phyloP scores from a whole-genome alignment of 2,329 filamentous ascomycete species.

The Aspergillus piperis region DNA sequence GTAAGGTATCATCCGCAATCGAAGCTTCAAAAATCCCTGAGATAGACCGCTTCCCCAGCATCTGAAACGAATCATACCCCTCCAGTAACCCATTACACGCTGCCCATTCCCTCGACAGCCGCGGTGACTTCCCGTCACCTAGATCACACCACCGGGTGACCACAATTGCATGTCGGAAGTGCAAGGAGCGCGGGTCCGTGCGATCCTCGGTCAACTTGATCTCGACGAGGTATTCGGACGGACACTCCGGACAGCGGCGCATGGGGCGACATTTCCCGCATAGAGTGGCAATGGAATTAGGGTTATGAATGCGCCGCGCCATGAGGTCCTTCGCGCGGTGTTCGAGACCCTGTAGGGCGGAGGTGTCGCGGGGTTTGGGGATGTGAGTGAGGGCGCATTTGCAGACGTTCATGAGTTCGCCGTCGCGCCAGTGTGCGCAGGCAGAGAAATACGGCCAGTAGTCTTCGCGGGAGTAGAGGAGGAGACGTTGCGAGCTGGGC shows the following conservation, averaged over 20 bases:
- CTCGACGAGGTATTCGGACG: slow-evolving; percentile 64
- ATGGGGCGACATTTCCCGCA: slow-evolving; percentile 61
- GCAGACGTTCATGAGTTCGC: slow-evolving; percentile 60
- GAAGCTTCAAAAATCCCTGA: slow-evolving; percentile 62
- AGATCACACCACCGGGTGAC: slow-evolving; percentile 65
- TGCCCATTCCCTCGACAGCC: slow-evolving; percentile 54
- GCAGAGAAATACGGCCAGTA: slow-evolving; percentile 64
- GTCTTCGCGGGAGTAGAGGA: slow-evolving; percentile 62
- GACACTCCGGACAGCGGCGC: slow-evolving; percentile 62
- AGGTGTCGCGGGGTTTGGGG: slow-evolving; percentile 45
- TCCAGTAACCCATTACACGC: slow-evolving; percentile 53
- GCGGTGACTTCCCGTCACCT: slow-evolving; percentile 55
- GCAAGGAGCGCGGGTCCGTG: slow-evolving; percentile 38
- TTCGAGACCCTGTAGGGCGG: slow-evolving; percentile 44
- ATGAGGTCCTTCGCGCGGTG: slow-evolving; percentile 43
- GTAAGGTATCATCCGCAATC: slow-evolving; percentile 55
- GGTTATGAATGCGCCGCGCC: slow-evolving; percentile 30
- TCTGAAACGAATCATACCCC: slow-evolving; percentile 56
- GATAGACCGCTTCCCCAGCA: slow-evolving; percentile 57
- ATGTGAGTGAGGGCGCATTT: slow-evolving; percentile 64
- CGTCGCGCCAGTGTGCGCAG: slow-evolving; percentile 64
- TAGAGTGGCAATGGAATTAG: slow-evolving; percentile 50
- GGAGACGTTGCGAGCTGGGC: slow-evolving; percentile 53
- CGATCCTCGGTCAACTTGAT: slow-evolving; percentile 61
- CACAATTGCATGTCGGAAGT: slow-evolving; percentile 62